Base-by-base conservation (phyloP, 768 basidiomycete genomes). In the Russula brevipes region DNA sequence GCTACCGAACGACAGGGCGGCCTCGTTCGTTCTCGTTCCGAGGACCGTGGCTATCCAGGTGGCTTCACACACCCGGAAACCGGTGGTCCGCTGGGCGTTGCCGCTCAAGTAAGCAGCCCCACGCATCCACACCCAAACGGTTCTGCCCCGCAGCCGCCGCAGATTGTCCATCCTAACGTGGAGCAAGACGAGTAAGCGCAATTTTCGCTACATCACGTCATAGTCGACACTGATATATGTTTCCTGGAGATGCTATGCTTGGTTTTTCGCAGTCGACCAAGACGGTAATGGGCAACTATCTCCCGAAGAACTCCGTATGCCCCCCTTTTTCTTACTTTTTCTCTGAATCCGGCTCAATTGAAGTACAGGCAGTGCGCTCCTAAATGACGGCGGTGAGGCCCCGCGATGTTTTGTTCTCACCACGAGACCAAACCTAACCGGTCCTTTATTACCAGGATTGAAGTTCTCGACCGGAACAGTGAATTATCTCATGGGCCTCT, bases 241-340 rank as follows among this genome's bases (percentile, higher is more conserved):
- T 24, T 24, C 24, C 24, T 49, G 42, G 4, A 64, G 63, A 19
- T 35, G 30, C n/a, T 44, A 30, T 39, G 4, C 14, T 3, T 64
- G 46, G 63, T 64, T 64, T 44, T n/a, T 54, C 16, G 57, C 57
- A 4, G 39, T 64, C 2, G 63, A 59, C 16, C 63, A 64, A 44
- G 53, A 64, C 2, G 46, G 41, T 10, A 49, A 47, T 54, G 57
- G 57, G 19, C 35, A 44, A 12, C 5, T 64, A 17, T 59, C 63
- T n/a, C 19, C 33, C 0, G 46, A 44, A 39, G 63, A 59, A 54
- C 47, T 64, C 33, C 53, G 63, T 64, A 17, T 1, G 63, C 59
- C 44, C 1, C 24, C 17, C 39, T 6, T 16, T 24, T 14, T 44
- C 11, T 54, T 24, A 49, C 14, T 50, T 33, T 2, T 12, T 39